Evolutionary conservation across 1,284 basidiomycete genomes (phyloP).

Genomic region (Cryptococcus sp.): DNA sequence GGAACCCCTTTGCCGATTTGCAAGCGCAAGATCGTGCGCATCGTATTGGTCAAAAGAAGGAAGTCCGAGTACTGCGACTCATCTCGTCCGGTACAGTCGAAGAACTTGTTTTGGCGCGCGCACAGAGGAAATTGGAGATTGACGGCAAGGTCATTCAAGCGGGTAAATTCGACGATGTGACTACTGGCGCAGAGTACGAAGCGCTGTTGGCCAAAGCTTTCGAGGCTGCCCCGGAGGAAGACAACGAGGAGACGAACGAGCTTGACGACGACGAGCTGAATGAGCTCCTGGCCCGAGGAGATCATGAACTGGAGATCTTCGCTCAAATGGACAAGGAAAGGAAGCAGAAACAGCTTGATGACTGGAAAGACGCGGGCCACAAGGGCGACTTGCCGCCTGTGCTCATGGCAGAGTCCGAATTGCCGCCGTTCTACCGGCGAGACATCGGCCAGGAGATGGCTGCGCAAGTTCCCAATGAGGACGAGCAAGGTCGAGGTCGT

Average conservation of each 20-base stretch:
- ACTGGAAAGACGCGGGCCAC: conserved; percentile 74
- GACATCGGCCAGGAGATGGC: conserved; percentile 57
- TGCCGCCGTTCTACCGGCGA: conserved; percentile 87
- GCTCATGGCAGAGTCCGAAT: conserved; percentile 84
- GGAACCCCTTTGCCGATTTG: conserved; percentile 97
- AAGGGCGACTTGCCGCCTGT: conserved; percentile 75
- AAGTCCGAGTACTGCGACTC: conserved; percentile 93
- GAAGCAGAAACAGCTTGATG: conserved; percentile 66
- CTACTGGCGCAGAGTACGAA: conserved; percentile 96
- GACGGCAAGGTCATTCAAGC: conserved; percentile 99
- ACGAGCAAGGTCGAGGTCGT: conserved; percentile 77
- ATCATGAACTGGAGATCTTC: conserved; percentile 78
- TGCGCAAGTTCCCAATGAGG: conserved; percentile 53
- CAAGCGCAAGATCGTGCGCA: conserved; percentile 80
- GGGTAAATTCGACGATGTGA: conserved; percentile 98
- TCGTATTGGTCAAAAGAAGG: conserved; percentile 99
- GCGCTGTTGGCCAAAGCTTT: conserved; percentile 74
- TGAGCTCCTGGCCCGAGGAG: conserved; percentile 83
- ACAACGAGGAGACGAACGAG: conserved; percentile 88
- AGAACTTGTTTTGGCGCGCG: conserved; percentile 93
- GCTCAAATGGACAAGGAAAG: conserved; percentile 82
- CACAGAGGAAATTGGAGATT: conserved; percentile 95
- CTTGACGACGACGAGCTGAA: conserved; percentile 98
- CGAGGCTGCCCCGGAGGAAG: conserved; percentile 69
- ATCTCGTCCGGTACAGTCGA: conserved; percentile 98